Evolutionary conservation across 257 asterid genomes (phyloP).

Genomic region (Solanum commersonii): DNA sequence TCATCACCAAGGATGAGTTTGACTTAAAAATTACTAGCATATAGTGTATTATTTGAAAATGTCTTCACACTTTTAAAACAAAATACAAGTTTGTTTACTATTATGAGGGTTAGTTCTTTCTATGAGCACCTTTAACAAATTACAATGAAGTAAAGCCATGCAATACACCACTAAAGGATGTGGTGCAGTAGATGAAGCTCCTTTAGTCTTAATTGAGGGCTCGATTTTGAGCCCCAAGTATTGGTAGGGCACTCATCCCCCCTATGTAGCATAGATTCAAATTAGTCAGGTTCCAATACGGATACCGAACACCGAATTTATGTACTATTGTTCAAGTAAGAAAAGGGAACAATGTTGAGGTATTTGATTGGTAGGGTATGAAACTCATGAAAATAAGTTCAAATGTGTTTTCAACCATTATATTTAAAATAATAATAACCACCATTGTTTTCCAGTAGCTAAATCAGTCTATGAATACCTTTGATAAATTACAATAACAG

Average conservation of each 20-base stretch:
- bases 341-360: not conserved
- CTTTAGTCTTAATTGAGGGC: not conserved
- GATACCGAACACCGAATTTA: accelerated
- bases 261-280: no score
- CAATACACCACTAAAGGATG: not conserved
- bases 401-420: not conserved
- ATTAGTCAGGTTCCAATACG: no score
- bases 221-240: not conserved
- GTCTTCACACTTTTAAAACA: no score
- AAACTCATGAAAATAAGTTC: not conserved
- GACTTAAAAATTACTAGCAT: not conserved
- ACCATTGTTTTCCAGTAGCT: not conserved
- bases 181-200: not conserved
- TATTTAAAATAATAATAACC: not conserved
- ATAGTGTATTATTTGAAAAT: not conserved
- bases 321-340: not conserved
- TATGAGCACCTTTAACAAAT: not conserved
- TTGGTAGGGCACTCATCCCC: no score
- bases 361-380: not conserved
- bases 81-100: not conserved
- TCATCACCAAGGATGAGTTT: not conserved
- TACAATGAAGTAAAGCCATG: not conserved
- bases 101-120: not conserved
- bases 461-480: not conserved
- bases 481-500: not conserved